Evolutionary conservation across 805 yeast genomes (phyloP).

Genomic region (Saccharomyces jurei): DNA sequence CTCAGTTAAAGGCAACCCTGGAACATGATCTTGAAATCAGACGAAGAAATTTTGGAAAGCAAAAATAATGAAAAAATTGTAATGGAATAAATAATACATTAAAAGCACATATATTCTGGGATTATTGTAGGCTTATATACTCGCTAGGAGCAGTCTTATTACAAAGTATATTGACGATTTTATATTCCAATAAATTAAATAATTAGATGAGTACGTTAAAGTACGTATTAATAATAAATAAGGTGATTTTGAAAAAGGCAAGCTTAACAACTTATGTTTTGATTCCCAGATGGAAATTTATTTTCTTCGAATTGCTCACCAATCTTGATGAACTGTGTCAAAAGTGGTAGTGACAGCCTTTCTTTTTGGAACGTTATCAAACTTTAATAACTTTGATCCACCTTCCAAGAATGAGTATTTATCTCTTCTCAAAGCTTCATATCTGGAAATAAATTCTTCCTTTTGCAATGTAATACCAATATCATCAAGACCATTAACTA

Average conservation of each 20-base stretch:
- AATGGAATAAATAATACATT: neutral
- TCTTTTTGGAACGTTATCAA: constrained; percentile 2
- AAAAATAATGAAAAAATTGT: neutral
- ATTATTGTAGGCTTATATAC: neutral
- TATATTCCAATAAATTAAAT: neutral
- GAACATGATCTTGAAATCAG: neutral
- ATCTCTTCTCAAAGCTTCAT: constrained; percentile 68
- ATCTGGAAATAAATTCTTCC: constrained; percentile 64
- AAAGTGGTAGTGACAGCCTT: constrained; percentile 5
- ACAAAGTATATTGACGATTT: neutral
- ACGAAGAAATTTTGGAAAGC: neutral
- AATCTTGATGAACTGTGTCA: constrained; percentile 10
- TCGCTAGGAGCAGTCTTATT: neutral
- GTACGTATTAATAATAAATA: neutral
- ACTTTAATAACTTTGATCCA: constrained; percentile 56
- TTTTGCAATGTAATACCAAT: constrained; percentile 91
- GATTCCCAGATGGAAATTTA: neutral
- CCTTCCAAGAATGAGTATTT: constrained; percentile 90
- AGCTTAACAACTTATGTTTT: neutral
- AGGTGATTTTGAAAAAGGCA: neutral
- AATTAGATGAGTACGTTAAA: neutral
- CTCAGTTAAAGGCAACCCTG: constrained; percentile 35
- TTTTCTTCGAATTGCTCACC: constrained; percentile 3
- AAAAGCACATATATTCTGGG: neutral
- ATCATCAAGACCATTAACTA: constrained; percentile 91